These are phyloP conservation scores for Syncephalastrum monosporum DNA, from an alignment of 371 early-diverging fungal species.

Conservation along the genomic window DNA sequence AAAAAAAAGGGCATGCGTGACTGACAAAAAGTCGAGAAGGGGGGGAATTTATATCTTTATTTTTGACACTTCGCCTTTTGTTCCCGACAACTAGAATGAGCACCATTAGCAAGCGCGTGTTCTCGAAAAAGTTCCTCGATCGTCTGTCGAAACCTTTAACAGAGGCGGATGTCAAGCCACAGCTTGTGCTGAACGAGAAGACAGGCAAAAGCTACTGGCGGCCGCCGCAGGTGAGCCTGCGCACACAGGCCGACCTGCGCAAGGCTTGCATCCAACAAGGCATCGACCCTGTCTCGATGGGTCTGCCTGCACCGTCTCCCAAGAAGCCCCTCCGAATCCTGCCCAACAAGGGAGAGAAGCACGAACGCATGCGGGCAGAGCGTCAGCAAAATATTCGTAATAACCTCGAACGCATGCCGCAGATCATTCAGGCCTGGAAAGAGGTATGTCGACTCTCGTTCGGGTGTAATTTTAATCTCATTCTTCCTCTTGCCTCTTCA, in stretches of 20 bases:
- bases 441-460: constrained; percentile 29
- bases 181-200: constrained; percentile 44
- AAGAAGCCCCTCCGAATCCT: constrained; percentile 46
- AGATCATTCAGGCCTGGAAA: constrained; percentile 51
- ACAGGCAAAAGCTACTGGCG: constrained; percentile 58
- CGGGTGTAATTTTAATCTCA: not conserved
- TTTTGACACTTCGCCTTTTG: not conserved
- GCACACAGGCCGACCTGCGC: constrained; percentile 61
- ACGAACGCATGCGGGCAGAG: constrained; percentile 59
- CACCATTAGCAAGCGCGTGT: constrained; percentile 37
- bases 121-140: constrained; percentile 33
- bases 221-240: constrained; percentile 49
- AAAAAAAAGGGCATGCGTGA: too few relatives aligned
- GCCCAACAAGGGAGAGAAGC: constrained; percentile 66
- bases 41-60: too few relatives aligned
- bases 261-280: constrained; percentile 57
- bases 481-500: not conserved
- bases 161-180: constrained; percentile 48
- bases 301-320: constrained; percentile 35
- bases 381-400: constrained; percentile 45
- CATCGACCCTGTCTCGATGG: constrained; percentile 53
- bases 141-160: constrained; percentile 30
- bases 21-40: too few relatives aligned
- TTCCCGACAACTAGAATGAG: constrained; percentile 1
- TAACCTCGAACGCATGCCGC: constrained; percentile 50